Conservation (phyloP, 2,329 filamentous ascomycete species). For the Pseudogymnoascus sp. region DNA sequence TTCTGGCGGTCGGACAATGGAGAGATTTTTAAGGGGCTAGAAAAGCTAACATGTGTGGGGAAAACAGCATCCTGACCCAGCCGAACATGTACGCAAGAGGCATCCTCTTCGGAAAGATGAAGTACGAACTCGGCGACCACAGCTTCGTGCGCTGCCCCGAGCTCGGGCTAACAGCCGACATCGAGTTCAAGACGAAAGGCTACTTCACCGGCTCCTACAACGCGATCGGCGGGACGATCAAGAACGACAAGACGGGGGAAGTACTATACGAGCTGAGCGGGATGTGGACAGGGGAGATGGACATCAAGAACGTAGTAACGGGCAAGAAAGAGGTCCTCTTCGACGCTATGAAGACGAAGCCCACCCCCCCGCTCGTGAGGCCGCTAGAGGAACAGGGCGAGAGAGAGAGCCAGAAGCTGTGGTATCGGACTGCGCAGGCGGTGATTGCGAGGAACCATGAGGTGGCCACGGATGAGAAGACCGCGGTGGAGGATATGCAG, state of each 20-base stretch:
- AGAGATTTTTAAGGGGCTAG: neutral
- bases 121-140: slow-evolving; percentile 95
- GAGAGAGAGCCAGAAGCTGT: slow-evolving; percentile 81
- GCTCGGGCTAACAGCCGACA: slow-evolving; percentile 73
- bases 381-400: slow-evolving; percentile 81
- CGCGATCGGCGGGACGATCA: slow-evolving; percentile 85
- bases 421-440: slow-evolving; percentile 72
- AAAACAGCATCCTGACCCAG: slow-evolving; percentile 67
- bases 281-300: slow-evolving; percentile 92
- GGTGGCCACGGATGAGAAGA: slow-evolving; percentile 87
- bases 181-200: slow-evolving; percentile 98
- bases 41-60: slow-evolving; percentile 28
- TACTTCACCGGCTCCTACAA: slow-evolving; percentile 97
- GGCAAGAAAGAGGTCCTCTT: slow-evolving; percentile 86
- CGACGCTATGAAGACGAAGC: slow-evolving; percentile 70
- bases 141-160: slow-evolving; percentile 89
- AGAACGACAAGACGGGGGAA: slow-evolving; percentile 78
- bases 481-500: slow-evolving; percentile 89
- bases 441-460: slow-evolving; percentile 81
- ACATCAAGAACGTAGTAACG: slow-evolving; percentile 80
- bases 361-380: slow-evolving; percentile 62
- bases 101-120: slow-evolving; percentile 98
- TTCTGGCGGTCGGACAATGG: too few relatives aligned
- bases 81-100: slow-evolving; percentile 98
- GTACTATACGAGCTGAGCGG: slow-evolving; percentile 85